These are phyloP conservation scores for Diplodia sapinea DNA, from an alignment of 2,329 filamentous ascomycete species.

Conservation along the genomic window DNA sequence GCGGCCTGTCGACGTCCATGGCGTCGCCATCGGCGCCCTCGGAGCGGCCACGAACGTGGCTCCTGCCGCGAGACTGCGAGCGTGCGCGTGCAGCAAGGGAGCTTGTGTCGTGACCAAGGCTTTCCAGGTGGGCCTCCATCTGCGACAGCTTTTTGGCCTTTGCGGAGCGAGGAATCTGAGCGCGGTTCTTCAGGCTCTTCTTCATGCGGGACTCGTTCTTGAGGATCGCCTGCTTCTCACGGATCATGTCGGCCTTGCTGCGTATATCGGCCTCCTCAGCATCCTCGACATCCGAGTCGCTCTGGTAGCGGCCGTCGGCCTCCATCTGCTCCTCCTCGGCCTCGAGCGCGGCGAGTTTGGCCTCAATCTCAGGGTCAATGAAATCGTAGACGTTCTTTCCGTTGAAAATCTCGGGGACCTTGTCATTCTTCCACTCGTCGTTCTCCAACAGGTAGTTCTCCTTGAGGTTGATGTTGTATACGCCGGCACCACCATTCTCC, in stretches of 20 bases:
- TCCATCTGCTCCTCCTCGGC: slow-evolving; percentile 94
- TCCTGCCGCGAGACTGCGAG: slow-evolving; percentile 74
- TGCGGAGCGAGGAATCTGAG: slow-evolving; percentile 83
- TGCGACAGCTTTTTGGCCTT: slow-evolving; percentile 82
- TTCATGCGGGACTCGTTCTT: slow-evolving; percentile 94
- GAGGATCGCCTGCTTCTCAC: slow-evolving; percentile 91
- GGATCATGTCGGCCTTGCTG: slow-evolving; percentile 92
- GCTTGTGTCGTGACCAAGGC: slow-evolving; percentile 82
- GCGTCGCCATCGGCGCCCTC: slow-evolving; percentile 60
- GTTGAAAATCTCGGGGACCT: slow-evolving; percentile 90
- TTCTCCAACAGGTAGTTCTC: slow-evolving; percentile 86
- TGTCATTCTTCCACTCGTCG: slow-evolving; percentile 94
- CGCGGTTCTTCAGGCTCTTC: slow-evolving; percentile 96
- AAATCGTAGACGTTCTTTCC: slow-evolving; percentile 98
- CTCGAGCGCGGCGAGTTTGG: slow-evolving; percentile 88
- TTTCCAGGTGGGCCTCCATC: slow-evolving; percentile 84
- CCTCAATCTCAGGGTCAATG: slow-evolving; percentile 94
- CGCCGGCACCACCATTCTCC: slow-evolving; percentile 91
- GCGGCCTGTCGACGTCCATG: slow-evolving; percentile 68
- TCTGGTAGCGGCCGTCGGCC: slow-evolving; percentile 91
- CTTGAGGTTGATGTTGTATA: slow-evolving; percentile 92
- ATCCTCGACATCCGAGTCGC: slow-evolving; percentile 74
- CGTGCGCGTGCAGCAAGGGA: slow-evolving; percentile 76
- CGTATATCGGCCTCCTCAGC: slow-evolving; percentile 85
- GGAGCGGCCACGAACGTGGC: slow-evolving; percentile 65